phyloP scores from a whole-genome alignment of 768 basidiomycete genomes.

The Macrolepiota fuliginosa region DNA sequence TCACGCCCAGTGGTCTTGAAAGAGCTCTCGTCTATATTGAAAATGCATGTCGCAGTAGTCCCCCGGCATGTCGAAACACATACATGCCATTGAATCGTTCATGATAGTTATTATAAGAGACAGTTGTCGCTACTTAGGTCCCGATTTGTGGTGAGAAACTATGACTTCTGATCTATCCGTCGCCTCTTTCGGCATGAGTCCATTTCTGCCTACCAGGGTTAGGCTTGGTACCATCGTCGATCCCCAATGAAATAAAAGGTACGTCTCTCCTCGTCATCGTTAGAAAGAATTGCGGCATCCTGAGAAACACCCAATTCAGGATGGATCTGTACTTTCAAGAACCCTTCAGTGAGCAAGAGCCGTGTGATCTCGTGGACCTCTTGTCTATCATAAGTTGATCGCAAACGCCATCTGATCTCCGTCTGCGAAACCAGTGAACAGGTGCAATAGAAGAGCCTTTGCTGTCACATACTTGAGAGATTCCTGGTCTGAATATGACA shows the following conservation, averaged over 20 bases:
- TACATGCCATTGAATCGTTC: slow-evolving; percentile 18
- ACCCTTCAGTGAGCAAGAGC: slow-evolving; percentile 52
- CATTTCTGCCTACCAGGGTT: slow-evolving; percentile 17
- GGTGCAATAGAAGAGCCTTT: not conserved
- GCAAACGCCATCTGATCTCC: slow-evolving; percentile 70
- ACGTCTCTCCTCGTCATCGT: slow-evolving; percentile 49
- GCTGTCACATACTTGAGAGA: slow-evolving; percentile 55
- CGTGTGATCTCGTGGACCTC: slow-evolving; percentile 65
- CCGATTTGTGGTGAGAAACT: not conserved
- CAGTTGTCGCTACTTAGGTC: not conserved
- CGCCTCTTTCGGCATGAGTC: not conserved
- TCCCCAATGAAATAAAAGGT: slow-evolving; percentile 58
- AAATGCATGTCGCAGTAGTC: not conserved
- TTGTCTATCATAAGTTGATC: slow-evolving; percentile 71
- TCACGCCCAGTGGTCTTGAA: not conserved
- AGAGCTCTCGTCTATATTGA: not conserved
- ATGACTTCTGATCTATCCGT: not conserved
- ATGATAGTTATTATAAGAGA: not conserved
- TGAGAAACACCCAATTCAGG: not conserved
- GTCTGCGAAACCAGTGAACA: slow-evolving; percentile 34
- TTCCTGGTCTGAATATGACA: slow-evolving; percentile 69
- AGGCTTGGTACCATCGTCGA: slow-evolving; percentile 69
- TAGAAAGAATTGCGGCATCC: slow-evolving; percentile 28
- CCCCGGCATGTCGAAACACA: slow-evolving; percentile 11
- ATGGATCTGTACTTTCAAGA: slow-evolving; percentile 29